Evolutionary conservation across 2,329 filamentous ascomycete species (phyloP).

Genomic region (Aureobasidium sp.): DNA sequence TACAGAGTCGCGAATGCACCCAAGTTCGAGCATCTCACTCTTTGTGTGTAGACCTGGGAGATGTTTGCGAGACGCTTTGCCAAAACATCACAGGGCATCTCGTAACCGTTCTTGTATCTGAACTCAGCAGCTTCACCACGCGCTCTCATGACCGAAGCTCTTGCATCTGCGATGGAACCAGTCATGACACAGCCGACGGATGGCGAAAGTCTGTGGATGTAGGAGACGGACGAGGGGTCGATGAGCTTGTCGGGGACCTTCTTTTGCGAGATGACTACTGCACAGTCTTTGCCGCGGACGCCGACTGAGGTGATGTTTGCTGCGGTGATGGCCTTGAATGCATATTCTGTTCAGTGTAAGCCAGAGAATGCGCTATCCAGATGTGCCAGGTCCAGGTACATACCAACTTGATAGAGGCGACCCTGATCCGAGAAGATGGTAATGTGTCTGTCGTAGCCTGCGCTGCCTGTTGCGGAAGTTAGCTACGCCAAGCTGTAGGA

Average conservation of each 20-base stretch:
- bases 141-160: conserved; percentile 85
- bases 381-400: conserved; percentile 34
- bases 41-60: conserved; percentile 97
- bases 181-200: conserved; percentile 98
- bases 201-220: conserved; percentile 94
- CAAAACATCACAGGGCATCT: conserved; percentile 97
- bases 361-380: conserved; percentile 2
- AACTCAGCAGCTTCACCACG: conserved; percentile 96
- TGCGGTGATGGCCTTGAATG: conserved; percentile 98
- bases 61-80: conserved; percentile 98
- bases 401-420: conserved; percentile 98
- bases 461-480: conserved; percentile 52
- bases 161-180: conserved; percentile 93
- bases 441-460: conserved; percentile 96
- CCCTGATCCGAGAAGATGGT: conserved; percentile 99
- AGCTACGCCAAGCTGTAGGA: neutral
- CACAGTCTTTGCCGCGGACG: conserved; percentile 91
- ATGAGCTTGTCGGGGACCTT: conserved; percentile 99
- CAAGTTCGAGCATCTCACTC: conserved; percentile 50
- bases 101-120: conserved; percentile 96
- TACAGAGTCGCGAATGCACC: neutral
- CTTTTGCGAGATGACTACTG: conserved; percentile 96
- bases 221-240: conserved; percentile 91
- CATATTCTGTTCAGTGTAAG: conserved; percentile 70
- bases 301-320: conserved; percentile 98